A percentile compares a stretch with the other conserved stretches of the same genome.
phyloP scores from a whole-genome alignment of 164 flowering plant genomes.

The Cinnamomum micranthum region DNA sequence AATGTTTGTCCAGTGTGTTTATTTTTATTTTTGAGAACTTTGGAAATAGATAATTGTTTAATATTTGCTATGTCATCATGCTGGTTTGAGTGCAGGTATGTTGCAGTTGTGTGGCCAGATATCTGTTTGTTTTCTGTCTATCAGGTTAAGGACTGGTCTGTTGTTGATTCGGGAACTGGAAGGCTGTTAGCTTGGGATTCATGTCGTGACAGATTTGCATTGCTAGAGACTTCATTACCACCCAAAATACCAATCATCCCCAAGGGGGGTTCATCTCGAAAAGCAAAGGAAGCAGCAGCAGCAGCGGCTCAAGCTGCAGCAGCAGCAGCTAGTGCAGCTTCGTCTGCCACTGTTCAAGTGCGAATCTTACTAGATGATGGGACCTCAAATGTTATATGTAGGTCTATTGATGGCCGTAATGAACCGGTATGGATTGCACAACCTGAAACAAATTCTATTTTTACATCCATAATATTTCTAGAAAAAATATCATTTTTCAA shows the following conservation, averaged over 20 bases:
- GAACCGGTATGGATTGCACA: slow-evolving; percentile 62
- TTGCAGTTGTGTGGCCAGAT: slow-evolving; percentile 97
- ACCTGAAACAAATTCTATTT: background rate
- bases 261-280: slow-evolving; percentile 90
- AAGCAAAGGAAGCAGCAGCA: slow-evolving; percentile 97
- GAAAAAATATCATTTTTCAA: too few species aligned
- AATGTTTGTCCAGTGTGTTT: too few species aligned
- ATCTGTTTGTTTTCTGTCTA: slow-evolving; percentile 87
- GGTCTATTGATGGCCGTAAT: slow-evolving; percentile 79
- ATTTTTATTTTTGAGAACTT: background rate
- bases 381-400: slow-evolving; percentile 79
- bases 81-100: slow-evolving; percentile 57
- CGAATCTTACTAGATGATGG: slow-evolving; percentile 96
- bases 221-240: slow-evolving; percentile 76
- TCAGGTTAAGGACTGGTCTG: slow-evolving; percentile 94
- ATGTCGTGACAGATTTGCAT: slow-evolving; percentile 91
- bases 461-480: too few species aligned
- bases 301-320: slow-evolving; percentile 95
- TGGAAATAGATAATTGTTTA: slow-evolving; percentile 6
- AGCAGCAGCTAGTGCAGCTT: slow-evolving; percentile 91
- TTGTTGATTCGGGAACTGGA: slow-evolving; percentile 96
- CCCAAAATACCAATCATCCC: slow-evolving; percentile 80
- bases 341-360: slow-evolving; percentile 86
- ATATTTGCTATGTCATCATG: slow-evolving; percentile 5
- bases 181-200: slow-evolving; percentile 98